phyloP scores from a whole-genome alignment of 2,329 filamentous ascomycete genomes.

The Ceratocystiopsis brevicomis region DNA sequence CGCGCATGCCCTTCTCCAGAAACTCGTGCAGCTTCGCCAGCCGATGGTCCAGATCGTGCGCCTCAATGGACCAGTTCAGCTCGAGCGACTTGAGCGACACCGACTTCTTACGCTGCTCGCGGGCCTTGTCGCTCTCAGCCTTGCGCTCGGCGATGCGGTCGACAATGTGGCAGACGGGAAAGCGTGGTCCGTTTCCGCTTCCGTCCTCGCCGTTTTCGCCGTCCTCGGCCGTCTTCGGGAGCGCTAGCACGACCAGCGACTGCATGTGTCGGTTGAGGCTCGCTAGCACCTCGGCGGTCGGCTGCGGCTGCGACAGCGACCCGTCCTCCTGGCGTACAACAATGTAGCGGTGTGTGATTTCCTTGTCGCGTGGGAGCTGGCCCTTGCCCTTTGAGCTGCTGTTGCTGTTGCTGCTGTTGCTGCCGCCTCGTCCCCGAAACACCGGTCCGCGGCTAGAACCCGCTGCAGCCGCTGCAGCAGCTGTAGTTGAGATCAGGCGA shows the following conservation, averaged over 20 bases:
- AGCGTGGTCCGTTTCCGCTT: conserved; percentile 7
- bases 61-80: conserved; percentile 70
- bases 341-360: conserved; percentile 22
- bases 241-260: conserved; percentile 23
- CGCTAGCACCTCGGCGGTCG: conserved; percentile 22
- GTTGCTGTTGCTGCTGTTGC: conserved; percentile 1
- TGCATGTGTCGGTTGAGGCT: conserved; percentile 17
- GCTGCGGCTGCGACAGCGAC: conserved; percentile 20
- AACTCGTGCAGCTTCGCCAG: conserved; percentile 50
- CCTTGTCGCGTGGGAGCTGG: conserved; percentile 23
- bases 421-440: not conserved
- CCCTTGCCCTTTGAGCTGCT: not conserved
- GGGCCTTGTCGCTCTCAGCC: conserved; percentile 23
- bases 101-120: conserved; percentile 19
- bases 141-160: conserved; percentile 33
- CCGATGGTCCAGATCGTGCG: conserved; percentile 55
- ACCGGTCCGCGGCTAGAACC: too few species aligned
- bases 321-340: conserved; percentile 17
- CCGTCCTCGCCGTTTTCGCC: not conserved
- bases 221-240: conserved; percentile 14
- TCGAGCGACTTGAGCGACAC: conserved; percentile 57
- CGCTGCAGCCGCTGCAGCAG: too few species aligned
- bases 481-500: too few species aligned
- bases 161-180: conserved; percentile 53
- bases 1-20: conserved; percentile 52